Conservation (phyloP, 441 rosid genomes). For the Raphanus hybrid region DNA sequence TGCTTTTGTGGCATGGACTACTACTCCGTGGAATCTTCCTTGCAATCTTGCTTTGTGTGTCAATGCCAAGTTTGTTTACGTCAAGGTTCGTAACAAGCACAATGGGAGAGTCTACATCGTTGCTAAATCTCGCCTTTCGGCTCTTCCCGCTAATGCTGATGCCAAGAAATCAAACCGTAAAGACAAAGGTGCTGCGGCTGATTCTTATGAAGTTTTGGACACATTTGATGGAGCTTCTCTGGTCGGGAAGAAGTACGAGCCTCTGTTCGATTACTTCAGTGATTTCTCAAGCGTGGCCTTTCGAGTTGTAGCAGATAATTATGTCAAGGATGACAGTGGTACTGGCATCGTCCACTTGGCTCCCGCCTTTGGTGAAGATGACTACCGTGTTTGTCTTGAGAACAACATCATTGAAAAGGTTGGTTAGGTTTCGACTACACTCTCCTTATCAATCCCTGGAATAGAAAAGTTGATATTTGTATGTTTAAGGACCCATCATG, state of each 20-base stretch:
- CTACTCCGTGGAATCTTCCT: slow-evolving; percentile 99
- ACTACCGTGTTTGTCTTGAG: slow-evolving; percentile 90
- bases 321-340: slow-evolving; percentile 96
- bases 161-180: slow-evolving; percentile 53
- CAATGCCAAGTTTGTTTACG: slow-evolving; percentile 70
- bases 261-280: slow-evolving; percentile 82
- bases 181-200: slow-evolving; percentile 37
- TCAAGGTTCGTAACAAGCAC: slow-evolving; percentile 82
- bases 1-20: slow-evolving; percentile 96
- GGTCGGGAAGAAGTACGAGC: slow-evolving; percentile 89
- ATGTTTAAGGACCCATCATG: too few relatives aligned
- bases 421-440: slow-evolving; percentile 52
- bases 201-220: slow-evolving; percentile 68
- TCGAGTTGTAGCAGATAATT: slow-evolving; percentile 89
- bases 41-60: slow-evolving; percentile 98
- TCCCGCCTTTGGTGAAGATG: slow-evolving; percentile 99
- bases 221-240: slow-evolving; percentile 69
- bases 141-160: slow-evolving; percentile 58
- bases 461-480: too few relatives aligned
- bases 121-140: slow-evolving; percentile 82
- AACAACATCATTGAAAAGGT: slow-evolving; percentile 67
- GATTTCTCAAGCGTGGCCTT: slow-evolving; percentile 80
- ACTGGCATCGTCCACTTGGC: slow-evolving; percentile 98
- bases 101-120: slow-evolving; percentile 73
- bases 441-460: not conserved